A percentile compares a stretch with the other conserved stretches of the same genome.
Evolutionary conservation across 1,284 basidiomycete genomes (phyloP).

Genomic region (Sanghuangporus sanghuang): DNA sequence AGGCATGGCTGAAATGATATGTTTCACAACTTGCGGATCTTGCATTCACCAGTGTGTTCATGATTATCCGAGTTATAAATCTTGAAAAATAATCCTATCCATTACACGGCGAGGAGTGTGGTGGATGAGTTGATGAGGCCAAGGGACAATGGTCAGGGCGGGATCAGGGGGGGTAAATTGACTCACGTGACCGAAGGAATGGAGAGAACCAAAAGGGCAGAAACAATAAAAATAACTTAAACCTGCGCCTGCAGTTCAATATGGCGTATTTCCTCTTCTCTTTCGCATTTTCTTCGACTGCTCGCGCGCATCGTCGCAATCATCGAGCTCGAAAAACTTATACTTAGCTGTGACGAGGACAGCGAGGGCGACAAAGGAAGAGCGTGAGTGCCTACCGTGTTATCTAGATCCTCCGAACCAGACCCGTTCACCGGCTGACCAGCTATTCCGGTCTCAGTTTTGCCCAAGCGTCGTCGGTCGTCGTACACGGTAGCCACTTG

Average conservation of each 20-base stretch:
- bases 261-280: neutral
- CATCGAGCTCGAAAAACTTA: neutral
- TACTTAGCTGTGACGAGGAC: neutral
- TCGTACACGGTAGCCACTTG: neutral
- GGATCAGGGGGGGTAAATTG: neutral
- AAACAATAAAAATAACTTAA: conserved; percentile 2
- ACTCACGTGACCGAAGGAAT: neutral
- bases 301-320: neutral
- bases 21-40: neutral
- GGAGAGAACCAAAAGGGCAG: neutral
- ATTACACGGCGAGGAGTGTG: too few species aligned
- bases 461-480: neutral
- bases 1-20: neutral
- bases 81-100: too few species aligned
- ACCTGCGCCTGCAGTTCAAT: neutral
- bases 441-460: neutral
- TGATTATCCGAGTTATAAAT: too few species aligned
- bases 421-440: neutral
- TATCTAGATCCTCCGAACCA: conserved; percentile 1
- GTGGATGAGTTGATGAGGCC: too few species aligned
- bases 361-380: neutral
- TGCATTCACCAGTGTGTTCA: too few species aligned
- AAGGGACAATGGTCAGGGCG: too few species aligned
- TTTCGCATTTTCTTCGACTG: neutral
- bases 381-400: neutral